Percentiles rank a stretch among this genome's conserved stretches.
phyloP scores from a whole-genome alignment of 495 filamentous ascomycete genomes.

The Margaritispora aquatica region DNA sequence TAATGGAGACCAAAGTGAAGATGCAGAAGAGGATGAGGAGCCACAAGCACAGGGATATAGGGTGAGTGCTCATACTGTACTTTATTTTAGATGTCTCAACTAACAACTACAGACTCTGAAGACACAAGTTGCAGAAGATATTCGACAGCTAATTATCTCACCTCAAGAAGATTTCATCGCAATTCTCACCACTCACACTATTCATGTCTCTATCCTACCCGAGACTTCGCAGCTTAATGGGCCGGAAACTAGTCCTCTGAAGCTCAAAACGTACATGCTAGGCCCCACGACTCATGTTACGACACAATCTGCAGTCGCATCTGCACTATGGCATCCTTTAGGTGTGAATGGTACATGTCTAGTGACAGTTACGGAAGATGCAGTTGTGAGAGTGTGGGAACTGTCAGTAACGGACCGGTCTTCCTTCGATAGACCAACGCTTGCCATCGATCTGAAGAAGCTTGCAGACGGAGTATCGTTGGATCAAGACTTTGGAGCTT shows the following conservation, averaged over 20 bases:
- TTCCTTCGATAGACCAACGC: constrained; percentile 75
- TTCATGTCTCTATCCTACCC: constrained; percentile 74
- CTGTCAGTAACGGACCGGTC: constrained; percentile 69
- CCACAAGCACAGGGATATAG: constrained; percentile 36
- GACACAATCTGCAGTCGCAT: constrained; percentile 67
- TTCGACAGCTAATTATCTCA: constrained; percentile 75
- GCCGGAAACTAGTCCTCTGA: constrained; percentile 56
- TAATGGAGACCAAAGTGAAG: constrained; percentile 9
- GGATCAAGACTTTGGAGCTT: constrained; percentile 70
- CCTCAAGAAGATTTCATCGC: constrained; percentile 74
- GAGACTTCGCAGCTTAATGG: constrained; percentile 65
- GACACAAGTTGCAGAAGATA: constrained; percentile 64
- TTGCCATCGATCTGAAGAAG: constrained; percentile 77
- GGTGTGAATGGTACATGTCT: constrained; percentile 65
- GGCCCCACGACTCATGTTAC: constrained; percentile 86
- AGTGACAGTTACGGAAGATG: constrained; percentile 80
- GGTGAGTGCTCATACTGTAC: constrained; percentile 32
- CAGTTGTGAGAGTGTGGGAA: constrained; percentile 84
- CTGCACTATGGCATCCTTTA: constrained; percentile 81
- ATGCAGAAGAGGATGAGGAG: constrained; percentile 23
- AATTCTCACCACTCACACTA: constrained; percentile 74
- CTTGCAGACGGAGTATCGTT: constrained; percentile 69
- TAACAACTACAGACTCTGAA: constrained; percentile 52
- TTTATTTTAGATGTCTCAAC: constrained; percentile 10
- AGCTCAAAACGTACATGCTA: constrained; percentile 74